phyloP scores from a whole-genome alignment of 129 eudicot species.

The Lonicera japonica region DNA sequence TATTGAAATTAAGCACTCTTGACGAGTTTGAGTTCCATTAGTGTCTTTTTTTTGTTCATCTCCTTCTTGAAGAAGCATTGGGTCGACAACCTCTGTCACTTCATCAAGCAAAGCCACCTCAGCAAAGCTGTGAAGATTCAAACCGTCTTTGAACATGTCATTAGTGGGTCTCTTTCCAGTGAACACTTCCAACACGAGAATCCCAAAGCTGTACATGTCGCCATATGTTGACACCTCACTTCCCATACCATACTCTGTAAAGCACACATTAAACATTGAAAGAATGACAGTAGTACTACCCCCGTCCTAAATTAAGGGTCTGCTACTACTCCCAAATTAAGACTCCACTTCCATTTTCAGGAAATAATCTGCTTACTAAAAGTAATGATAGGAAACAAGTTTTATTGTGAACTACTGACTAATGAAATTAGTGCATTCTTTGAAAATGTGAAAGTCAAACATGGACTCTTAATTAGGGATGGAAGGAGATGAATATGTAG shows the following conservation, averaged over 20 bases:
- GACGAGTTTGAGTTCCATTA: not conserved
- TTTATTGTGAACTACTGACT: no score
- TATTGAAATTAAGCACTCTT: not conserved
- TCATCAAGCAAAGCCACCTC: conserved; percentile 10
- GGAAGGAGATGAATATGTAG: no score
- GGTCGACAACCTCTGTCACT: conserved; percentile 18
- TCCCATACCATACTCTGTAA: conserved; percentile 41
- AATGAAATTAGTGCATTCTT: no score
- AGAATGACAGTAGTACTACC: not conserved
- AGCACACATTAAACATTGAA: not conserved
- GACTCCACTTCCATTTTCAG: no score
- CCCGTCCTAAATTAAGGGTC: no score
- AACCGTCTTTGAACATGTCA: conserved; percentile 16
- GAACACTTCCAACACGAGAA: conserved; percentile 30
- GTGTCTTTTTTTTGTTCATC: not conserved
- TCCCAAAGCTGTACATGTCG: conserved; percentile 37
- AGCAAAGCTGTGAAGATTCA: conserved; percentile 20
- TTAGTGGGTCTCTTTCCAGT: conserved; percentile 25
- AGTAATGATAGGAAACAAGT: no score
- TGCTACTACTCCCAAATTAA: no score
- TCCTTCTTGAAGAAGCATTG: conserved; percentile 5
- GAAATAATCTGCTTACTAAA: no score
- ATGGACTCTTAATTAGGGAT: no score
- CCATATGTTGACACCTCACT: conserved; percentile 21
- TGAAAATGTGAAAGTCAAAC: no score